These are phyloP conservation scores for Fusarium anthophilum DNA, from an alignment of 2,329 filamentous ascomycete genomes.

Conservation along the genomic window DNA sequence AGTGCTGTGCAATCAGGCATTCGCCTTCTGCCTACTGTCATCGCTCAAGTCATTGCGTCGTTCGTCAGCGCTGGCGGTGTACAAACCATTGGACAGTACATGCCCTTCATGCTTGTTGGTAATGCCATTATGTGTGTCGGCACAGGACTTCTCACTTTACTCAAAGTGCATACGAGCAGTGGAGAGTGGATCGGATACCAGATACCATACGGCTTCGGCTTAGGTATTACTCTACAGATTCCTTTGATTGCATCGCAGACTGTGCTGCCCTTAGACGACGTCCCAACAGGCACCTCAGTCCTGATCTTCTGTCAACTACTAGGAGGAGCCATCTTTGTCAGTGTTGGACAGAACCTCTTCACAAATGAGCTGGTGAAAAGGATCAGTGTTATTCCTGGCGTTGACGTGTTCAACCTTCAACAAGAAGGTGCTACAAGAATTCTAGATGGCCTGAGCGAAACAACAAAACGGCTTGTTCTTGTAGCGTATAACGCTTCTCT, in stretches of 20 bases:
- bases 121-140: conserved; percentile 20
- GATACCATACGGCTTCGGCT: conserved; percentile 53
- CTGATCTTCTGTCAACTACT: conserved; percentile 59
- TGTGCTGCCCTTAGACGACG: conserved; percentile 52
- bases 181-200: conserved; percentile 56
- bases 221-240: conserved; percentile 54
- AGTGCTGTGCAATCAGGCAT: conserved; percentile 15
- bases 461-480: neutral
- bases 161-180: conserved; percentile 44
- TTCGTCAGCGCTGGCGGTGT: conserved; percentile 12
- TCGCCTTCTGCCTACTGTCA: neutral
- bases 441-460: neutral
- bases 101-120: conserved; percentile 30
- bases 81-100: conserved; percentile 19
- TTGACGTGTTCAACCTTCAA: neutral
- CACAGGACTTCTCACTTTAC: neutral
- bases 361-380: conserved; percentile 6
- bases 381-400: neutral
- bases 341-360: conserved; percentile 22
- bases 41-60: conserved; percentile 10
- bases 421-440: neutral
- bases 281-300: conserved; percentile 54
- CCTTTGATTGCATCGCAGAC: conserved; percentile 55
- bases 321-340: conserved; percentile 46
- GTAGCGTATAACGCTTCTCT: neutral